These are phyloP conservation scores for Fusarium subglutinans DNA, from an alignment of 2,329 filamentous ascomycete genomes.

Conservation along the genomic window DNA sequence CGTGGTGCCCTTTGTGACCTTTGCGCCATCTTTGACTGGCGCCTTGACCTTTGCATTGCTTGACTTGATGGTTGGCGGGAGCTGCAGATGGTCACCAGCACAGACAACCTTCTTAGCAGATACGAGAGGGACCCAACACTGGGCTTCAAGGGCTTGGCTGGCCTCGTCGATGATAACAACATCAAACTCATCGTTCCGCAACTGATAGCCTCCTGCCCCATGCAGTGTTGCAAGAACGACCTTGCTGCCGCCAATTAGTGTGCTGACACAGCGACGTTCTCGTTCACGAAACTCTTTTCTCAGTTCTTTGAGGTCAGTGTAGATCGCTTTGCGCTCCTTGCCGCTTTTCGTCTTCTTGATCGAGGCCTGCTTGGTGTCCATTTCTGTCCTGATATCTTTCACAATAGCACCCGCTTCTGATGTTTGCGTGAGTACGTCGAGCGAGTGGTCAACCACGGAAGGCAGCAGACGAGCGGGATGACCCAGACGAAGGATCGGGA, in stretches of 20 bases:
- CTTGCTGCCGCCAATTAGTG: slow-evolving; percentile 78
- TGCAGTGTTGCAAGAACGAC: slow-evolving; percentile 94
- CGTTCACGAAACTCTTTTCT: slow-evolving; percentile 88
- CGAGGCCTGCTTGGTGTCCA: slow-evolving; percentile 89
- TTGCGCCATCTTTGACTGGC: slow-evolving; percentile 49
- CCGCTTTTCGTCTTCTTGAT: slow-evolving; percentile 88
- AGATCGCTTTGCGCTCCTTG: slow-evolving; percentile 81
- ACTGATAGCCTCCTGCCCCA: slow-evolving; percentile 86
- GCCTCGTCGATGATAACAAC: slow-evolving; percentile 97
- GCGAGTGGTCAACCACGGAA: slow-evolving; percentile 86
- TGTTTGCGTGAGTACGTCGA: slow-evolving; percentile 89
- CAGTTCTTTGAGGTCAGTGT: slow-evolving; percentile 83
- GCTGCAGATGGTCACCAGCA: slow-evolving; percentile 92
- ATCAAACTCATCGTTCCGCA: slow-evolving; percentile 84
- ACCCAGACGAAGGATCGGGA: slow-evolving; percentile 88
- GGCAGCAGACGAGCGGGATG: slow-evolving; percentile 92
- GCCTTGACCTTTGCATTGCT: slow-evolving; percentile 62
- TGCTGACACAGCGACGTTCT: slow-evolving; percentile 82
- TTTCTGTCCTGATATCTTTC: slow-evolving; percentile 87
- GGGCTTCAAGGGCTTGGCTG: slow-evolving; percentile 92
- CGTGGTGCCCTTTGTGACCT: slow-evolving; percentile 62
- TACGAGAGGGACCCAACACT: slow-evolving; percentile 94
- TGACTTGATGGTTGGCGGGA: slow-evolving; percentile 95
- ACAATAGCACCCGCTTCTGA: slow-evolving; percentile 92
- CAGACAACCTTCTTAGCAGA: slow-evolving; percentile 85